Percentiles rank a stretch among this genome's conserved stretches.
phyloP scores from a whole-genome alignment of 176 grass and related monocot species.

The Melocanna baccifera region DNA sequence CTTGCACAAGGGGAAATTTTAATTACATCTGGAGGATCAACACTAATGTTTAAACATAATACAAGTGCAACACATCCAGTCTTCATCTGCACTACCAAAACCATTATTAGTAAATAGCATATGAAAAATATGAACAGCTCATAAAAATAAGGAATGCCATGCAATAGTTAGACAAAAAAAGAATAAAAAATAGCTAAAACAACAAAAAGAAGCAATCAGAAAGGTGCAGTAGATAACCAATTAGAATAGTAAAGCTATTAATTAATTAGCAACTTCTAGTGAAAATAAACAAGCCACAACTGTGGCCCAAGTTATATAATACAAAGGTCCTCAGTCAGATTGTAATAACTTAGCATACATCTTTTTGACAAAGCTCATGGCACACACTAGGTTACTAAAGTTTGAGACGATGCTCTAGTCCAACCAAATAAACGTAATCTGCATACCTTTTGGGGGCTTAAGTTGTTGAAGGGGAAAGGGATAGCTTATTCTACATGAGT shows the following conservation, averaged over 20 bases:
- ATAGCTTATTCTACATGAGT: conserved; percentile 18
- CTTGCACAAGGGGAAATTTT: conserved; percentile 98
- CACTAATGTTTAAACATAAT: conserved; percentile 97
- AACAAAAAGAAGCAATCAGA: background rate
- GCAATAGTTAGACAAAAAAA: background rate
- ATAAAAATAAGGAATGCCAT: conserved; percentile 4
- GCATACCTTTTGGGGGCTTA: background rate
- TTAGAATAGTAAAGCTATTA: conserved; percentile 9
- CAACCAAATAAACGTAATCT: conserved; percentile 2
- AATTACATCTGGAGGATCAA: conserved; percentile 96
- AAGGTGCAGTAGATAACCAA: background rate
- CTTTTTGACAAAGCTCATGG: conserved; percentile 22
- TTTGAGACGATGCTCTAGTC: background rate
- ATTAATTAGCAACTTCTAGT: conserved; percentile 4
- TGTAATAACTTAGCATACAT: background rate
- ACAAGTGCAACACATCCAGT: conserved; percentile 95
- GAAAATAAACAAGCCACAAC: conserved; percentile 1
- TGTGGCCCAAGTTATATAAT: background rate
- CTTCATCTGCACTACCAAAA: conserved; percentile 86
- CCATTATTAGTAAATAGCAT: conserved; percentile 30
- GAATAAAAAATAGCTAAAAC: background rate
- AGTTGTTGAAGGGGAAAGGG: background rate
- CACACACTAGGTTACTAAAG: background rate
- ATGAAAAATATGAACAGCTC: background rate
- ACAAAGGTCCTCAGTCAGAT: background rate